Evolutionary conservation across 306 rosid genomes (phyloP), one percentile per base, ranked within the genome.

Genomic region (Trifolium repens): DNA sequence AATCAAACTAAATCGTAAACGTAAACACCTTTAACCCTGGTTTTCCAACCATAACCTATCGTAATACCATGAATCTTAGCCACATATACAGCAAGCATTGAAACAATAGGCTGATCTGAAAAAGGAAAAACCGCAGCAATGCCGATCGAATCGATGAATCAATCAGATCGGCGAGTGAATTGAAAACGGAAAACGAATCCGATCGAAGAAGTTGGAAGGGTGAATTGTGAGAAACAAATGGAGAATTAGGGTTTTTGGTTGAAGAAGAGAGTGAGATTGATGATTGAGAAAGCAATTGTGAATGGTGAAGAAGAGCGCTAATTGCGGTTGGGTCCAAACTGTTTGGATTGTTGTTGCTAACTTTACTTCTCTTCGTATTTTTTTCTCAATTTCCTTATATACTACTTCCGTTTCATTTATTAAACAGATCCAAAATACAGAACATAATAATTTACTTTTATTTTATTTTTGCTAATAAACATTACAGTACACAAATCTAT

Each of bases 181-280:
- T 30, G 26, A 24, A 67, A 77, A 46, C 9, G 50, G 75, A 16
- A 75, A 49, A 52, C 55, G 81, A 90, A 91, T 86, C 93, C 84
- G 80, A 82, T 65, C 59, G 73, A 82, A 84, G 19, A 32, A 30
- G 34, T 30, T 3, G 3, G 34, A 4, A 27, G 4, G 32, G 43
- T 61, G 50, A 79, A 81, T 73, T 77, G 16, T 61, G 55, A 58
- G 58, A 52, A 71, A 15, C 26, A 30, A 65, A 65, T 57, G 43
- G 74, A 64, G 71, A 66, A 73, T 71, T 84, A 84, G 94, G 93
- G 93, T 90, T 94, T 65, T 85, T 69, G 79, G 78, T 72, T 10
- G 69, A 43, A 37, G 61, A 73, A 19, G 57, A 75, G 82, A 74
- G 74, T 75, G 88, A 80, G 89, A 89, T 88, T 87, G 54, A 85